Conservation (phyloP, 2,329 filamentous ascomycete species). For the Fusarium virguliforme region DNA sequence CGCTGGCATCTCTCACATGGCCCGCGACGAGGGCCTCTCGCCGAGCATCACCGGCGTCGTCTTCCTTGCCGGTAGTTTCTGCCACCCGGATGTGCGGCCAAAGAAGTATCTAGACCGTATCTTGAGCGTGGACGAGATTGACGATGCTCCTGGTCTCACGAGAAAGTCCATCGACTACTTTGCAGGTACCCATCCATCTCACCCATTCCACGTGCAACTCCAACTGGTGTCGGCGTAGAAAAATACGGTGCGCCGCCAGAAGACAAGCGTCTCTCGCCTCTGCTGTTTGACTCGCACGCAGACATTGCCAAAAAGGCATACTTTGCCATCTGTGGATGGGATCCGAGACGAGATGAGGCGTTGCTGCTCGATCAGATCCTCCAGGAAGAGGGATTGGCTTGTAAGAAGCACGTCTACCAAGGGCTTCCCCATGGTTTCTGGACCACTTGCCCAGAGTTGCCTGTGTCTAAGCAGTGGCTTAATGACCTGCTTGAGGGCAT, state of each 20-base stretch:
- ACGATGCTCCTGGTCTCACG: conserved; percentile 55
- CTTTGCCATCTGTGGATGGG: conserved; percentile 65
- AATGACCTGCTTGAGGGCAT: conserved; percentile 49
- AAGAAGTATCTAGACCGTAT: conserved; percentile 55
- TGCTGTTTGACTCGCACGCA: conserved; percentile 54
- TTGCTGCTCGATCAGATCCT: conserved; percentile 62
- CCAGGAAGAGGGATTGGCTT: conserved; percentile 52
- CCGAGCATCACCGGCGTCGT: conserved; percentile 63
- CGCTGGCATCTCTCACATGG: conserved; percentile 62
- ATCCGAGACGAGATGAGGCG: conserved; percentile 66
- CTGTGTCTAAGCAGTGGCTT: conserved; percentile 53
- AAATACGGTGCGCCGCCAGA: conserved; percentile 50
- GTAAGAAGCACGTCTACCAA: conserved; percentile 59
- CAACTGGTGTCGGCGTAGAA: conserved; percentile 25
- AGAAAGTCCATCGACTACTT: conserved; percentile 57
- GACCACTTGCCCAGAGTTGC: conserved; percentile 57
- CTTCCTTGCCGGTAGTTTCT: conserved; percentile 64
- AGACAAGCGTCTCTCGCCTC: conserved; percentile 60
- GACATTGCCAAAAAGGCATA: conserved; percentile 56
- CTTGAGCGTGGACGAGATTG: conserved; percentile 58
- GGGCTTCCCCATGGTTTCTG: conserved; percentile 62
- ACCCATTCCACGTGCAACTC: too few relatives aligned
- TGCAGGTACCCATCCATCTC: conserved; percentile 38
- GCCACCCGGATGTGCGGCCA: conserved; percentile 59
- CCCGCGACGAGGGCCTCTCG: conserved; percentile 56